These are phyloP conservation scores for Capronia coronata DNA, from an alignment of 2,329 filamentous ascomycete species.

Conservation along the genomic window DNA sequence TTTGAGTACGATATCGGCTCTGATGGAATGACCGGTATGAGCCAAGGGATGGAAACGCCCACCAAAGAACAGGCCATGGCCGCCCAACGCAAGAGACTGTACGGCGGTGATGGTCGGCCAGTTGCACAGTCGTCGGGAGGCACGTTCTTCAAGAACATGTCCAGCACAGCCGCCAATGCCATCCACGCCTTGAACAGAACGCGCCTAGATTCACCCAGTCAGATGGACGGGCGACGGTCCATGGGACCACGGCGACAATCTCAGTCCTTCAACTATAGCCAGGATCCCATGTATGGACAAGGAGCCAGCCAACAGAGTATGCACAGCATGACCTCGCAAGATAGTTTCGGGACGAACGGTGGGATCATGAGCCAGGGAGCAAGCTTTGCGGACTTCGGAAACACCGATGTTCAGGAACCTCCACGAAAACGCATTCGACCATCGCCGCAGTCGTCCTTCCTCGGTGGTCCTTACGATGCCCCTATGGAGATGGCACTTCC, in stretches of 20 bases:
- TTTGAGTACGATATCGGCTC: conserved; percentile 46
- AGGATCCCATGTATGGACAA: conserved; percentile 59
- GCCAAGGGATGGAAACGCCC: conserved; percentile 79
- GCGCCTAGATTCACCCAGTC: conserved; percentile 77
- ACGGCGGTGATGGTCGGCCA: conserved; percentile 67
- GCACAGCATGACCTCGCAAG: conserved; percentile 64
- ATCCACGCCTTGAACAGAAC: conserved; percentile 97
- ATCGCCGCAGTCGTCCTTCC: conserved; percentile 36
- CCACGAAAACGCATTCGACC: conserved; percentile 29
- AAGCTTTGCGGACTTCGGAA: conserved; percentile 27
- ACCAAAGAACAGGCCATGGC: conserved; percentile 99
- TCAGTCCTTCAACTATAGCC: conserved; percentile 56
- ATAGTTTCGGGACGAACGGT: conserved; percentile 54
- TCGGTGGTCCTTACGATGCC: conserved; percentile 34
- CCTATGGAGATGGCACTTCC: conserved; percentile 20
- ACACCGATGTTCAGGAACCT: conserved; percentile 26
- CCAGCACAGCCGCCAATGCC: conserved; percentile 82
- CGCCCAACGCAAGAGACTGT: conserved; percentile 84
- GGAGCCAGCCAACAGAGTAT: conserved; percentile 72
- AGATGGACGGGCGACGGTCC: conserved; percentile 58
- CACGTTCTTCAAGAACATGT: conserved; percentile 97
- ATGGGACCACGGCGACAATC: conserved; percentile 64
- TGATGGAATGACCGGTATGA: conserved; percentile 54
- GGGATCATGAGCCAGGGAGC: conserved; percentile 54
- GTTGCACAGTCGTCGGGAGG: conserved; percentile 61